Evolutionary conservation across 768 basidiomycete species (phyloP), one percentile per base, ranked within the genome.

Genomic region (Collybia sordida): DNA sequence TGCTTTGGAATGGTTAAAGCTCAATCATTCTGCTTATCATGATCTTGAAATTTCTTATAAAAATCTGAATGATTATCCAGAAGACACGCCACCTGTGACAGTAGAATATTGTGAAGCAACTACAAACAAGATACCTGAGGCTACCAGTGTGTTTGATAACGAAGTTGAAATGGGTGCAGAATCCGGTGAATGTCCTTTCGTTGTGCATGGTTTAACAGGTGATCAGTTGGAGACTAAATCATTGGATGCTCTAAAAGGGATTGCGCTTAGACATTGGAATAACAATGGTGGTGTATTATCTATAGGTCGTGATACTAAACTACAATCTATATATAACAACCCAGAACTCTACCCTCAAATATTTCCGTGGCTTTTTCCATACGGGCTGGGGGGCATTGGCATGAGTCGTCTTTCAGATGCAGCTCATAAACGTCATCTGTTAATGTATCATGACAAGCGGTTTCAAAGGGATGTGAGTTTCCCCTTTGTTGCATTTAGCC

Each of bases 171-270:
- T 49, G 51, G 67, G 69, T 6, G 57, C 45, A 0, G 46, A 53
- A 31, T 31, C 45, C 0, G 71, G 68, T 3, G 14, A 15, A 6
- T 73, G 72, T 56, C 58, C 71, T 0, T 72, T 74, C 50, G 52
- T 59, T 15, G 69, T 75, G 0, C 66, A 71, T 52, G 68, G 70
- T 7, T 15, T 75, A 0, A 67, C 62, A 6, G 59, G 61, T 28
- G 52, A 61, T 24, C 43, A 59, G 14, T 42, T 55, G 9, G 42
- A 49, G 15, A 54, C 53, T 1, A 53, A 60, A 25, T 35, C 50
- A 0, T 36, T 58, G 15, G 47, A 53, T n/a, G 50, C 52, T 3
- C 46, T 58, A 17, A 56, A 59, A n/a, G 52, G 53, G 4, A 46
- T 49, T 7, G 67, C 66, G 1, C 15, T 64, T 14, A 31, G 51